phyloP scores from a whole-genome alignment of 495 filamentous ascomycete genomes.

The Hypoxylon subgilvum region DNA sequence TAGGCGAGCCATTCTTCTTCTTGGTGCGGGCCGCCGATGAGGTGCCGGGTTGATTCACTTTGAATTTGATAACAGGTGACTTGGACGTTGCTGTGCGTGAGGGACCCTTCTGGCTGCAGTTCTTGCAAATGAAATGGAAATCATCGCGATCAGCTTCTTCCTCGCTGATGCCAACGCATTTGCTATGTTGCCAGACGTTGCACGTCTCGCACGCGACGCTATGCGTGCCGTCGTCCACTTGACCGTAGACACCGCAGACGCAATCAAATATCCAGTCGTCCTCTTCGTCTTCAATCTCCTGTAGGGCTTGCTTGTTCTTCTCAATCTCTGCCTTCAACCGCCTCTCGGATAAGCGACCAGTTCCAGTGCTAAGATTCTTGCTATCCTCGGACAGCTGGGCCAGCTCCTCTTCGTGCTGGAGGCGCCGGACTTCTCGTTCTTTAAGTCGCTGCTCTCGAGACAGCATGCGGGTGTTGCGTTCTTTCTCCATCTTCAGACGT shows the following conservation, averaged over 20 bases:
- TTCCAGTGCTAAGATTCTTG: slow-evolving; percentile 65
- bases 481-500: slow-evolving; percentile 70
- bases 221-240: slow-evolving; percentile 90
- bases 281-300: slow-evolving; percentile 72
- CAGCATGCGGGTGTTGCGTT: slow-evolving; percentile 79
- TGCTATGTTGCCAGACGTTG: slow-evolving; percentile 95
- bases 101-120: slow-evolving; percentile 72
- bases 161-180: slow-evolving; percentile 80
- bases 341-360: slow-evolving; percentile 75
- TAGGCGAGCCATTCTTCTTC: slow-evolving; percentile 21
- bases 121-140: slow-evolving; percentile 85
- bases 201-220: slow-evolving; percentile 95
- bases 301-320: slow-evolving; percentile 72
- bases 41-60: slow-evolving; percentile 67
- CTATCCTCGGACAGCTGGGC: slow-evolving; percentile 78
- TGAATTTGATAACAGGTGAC: slow-evolving; percentile 69
- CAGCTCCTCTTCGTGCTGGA: slow-evolving; percentile 82
- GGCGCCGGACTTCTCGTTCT: slow-evolving; percentile 80
- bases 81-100: slow-evolving; percentile 52
- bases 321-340: slow-evolving; percentile 79
- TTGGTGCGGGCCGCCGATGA: slow-evolving; percentile 43
- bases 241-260: slow-evolving; percentile 84
- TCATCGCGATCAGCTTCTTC: slow-evolving; percentile 81
- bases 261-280: slow-evolving; percentile 96
- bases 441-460: slow-evolving; percentile 82